Evolutionary conservation across 2,329 filamentous ascomycete genomes (phyloP).

Genomic region (Colletotrichum orchidophilum): DNA sequence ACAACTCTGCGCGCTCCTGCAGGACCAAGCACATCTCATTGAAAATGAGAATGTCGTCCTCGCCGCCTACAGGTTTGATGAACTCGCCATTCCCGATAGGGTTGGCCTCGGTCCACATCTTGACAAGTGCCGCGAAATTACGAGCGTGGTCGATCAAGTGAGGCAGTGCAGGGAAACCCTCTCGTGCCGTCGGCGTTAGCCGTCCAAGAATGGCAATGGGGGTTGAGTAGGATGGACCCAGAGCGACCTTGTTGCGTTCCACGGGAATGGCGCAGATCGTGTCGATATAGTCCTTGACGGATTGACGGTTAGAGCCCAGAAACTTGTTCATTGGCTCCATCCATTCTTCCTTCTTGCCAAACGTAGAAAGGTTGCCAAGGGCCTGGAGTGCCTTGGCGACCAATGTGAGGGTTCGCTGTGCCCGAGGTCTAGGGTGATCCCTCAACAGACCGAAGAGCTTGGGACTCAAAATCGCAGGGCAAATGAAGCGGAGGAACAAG

Average conservation of each 20-base stretch:
- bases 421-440: constrained; percentile 84
- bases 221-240: constrained; percentile 80
- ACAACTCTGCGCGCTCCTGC: constrained; percentile 61
- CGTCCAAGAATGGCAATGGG: constrained; percentile 90
- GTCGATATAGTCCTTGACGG: constrained; percentile 90
- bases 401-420: constrained; percentile 88
- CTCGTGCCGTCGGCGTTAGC: constrained; percentile 80
- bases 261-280: constrained; percentile 84
- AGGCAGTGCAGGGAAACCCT: constrained; percentile 92
- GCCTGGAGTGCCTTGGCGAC: constrained; percentile 94
- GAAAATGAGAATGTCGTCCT: constrained; percentile 65
- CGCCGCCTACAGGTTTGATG: constrained; percentile 28
- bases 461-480: constrained; percentile 93
- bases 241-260: constrained; percentile 69
- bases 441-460: constrained; percentile 87
- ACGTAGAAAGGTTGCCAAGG: constrained; percentile 88
- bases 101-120: constrained; percentile 76
- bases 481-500: constrained; percentile 93
- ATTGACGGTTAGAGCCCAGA: constrained; percentile 75
- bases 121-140: constrained; percentile 84
- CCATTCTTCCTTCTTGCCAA: constrained; percentile 96
- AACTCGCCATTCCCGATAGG: constrained; percentile 39
- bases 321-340: constrained; percentile 99
- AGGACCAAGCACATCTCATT: constrained; percentile 60
- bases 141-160: constrained; percentile 91